Evolutionary conservation across 2,329 filamentous ascomycete genomes (phyloP), one percentile per base, ranked within the genome.

Genomic region (Sarocladium oryzae): DNA sequence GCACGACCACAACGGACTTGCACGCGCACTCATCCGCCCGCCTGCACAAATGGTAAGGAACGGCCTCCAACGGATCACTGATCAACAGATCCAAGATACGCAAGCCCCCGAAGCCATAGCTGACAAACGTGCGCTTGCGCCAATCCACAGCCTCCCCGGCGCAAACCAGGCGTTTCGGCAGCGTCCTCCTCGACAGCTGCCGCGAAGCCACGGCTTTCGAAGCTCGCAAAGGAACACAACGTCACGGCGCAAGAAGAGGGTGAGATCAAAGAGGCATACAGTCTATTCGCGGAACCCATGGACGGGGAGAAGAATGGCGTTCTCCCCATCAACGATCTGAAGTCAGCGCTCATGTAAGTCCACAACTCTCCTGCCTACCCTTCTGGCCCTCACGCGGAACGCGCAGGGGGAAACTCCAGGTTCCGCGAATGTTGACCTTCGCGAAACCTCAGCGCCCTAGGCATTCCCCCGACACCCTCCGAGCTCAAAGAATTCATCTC

Each of bases 221-320:
- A 90, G 67, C 88, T 96, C 60, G 92, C 92, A 26, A 92, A 91
- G 70, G 89, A 96, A 64, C 84, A 96, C 77, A 85, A 90, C 66
- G 82, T 97, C 63, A 85, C 82, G 13, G 86, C 84, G 36, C 82
- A 86, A 56, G 86, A 96, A 69, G 92, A 97, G 70, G 78, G 80
- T 58, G 90, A 96, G 70, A 96, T 99, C 63, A 84, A 82, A 61
- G 91, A 96, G 68, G 91, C 91, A 13, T 97, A 93, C 67, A 76
- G 80, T 20, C 78, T 97, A 7, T 99, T 97, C 66, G 74, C 84
- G 1, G 78, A 86, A 58, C 81, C 84, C 32, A 81, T 81, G 67
- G 77, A 83, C 18, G 81, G 85, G 49, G 85, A 91, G 60, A 88
- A 89, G 62, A 73, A 85, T 52, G 85, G 85, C 54, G 82, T 88